These are phyloP conservation scores for Phlyctochytrium bullatum DNA, from an alignment of 192 early-diverging fungal genomes.

Conservation along the genomic window DNA sequence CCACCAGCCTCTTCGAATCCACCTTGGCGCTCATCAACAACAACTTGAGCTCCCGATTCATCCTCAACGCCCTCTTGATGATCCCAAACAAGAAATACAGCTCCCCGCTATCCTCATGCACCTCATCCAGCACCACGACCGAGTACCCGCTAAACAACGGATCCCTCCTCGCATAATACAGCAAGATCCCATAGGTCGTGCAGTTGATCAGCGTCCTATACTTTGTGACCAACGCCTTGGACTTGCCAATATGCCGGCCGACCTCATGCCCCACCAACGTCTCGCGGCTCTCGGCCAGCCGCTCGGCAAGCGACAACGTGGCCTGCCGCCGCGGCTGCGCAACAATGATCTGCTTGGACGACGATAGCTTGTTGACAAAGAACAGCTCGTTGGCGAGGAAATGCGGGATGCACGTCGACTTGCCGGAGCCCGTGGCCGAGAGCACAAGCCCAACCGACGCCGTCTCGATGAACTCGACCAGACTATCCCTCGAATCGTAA, in stretches of 20 bases:
- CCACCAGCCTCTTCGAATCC: constrained; percentile 6
- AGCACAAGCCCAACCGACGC: constrained; percentile 9
- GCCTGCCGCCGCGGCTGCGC: constrained; percentile 35
- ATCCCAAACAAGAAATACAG: constrained; percentile 26
- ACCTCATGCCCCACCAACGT: constrained; percentile 19
- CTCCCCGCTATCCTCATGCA: constrained; percentile 24
- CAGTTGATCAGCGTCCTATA: constrained; percentile 24
- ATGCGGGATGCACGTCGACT: constrained; percentile 28
- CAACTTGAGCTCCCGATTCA: constrained; percentile 18
- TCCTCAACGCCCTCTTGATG: constrained; percentile 19
- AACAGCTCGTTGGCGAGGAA: constrained; percentile 27
- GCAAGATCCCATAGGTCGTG: constrained; percentile 34
- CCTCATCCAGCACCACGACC: constrained; percentile 31
- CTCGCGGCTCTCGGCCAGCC: constrained; percentile 13
- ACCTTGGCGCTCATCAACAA: constrained; percentile 31
- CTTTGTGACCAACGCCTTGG: constrained; percentile 14
- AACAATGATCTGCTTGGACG: constrained; percentile 27
- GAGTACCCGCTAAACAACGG: constrained; percentile 17
- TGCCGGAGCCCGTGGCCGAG: constrained; percentile 25
- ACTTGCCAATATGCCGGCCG: constrained; percentile 32
- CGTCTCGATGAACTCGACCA: constrained; percentile 15
- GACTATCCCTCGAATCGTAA: constrained; percentile 4
- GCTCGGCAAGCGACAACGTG: constrained; percentile 26
- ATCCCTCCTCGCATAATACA: constrained; percentile 20
- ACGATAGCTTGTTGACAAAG: constrained; percentile 7